Evolutionary conservation across 805 yeast genomes (phyloP).

Genomic region (Monosporozyma solicola): DNA sequence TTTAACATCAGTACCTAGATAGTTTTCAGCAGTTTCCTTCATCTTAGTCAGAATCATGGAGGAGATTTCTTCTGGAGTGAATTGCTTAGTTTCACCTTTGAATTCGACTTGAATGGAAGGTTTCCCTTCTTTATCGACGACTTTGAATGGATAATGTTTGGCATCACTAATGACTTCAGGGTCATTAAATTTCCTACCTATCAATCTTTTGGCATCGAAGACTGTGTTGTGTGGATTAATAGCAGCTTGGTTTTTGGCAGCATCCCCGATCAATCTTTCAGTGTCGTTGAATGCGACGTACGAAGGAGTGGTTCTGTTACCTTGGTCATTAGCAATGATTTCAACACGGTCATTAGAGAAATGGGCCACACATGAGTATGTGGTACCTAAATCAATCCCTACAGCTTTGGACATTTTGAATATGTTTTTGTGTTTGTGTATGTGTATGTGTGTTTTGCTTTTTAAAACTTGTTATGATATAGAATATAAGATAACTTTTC

Average conservation of each 20-base stretch:
- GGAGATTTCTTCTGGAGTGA: slow-evolving; percentile 91
- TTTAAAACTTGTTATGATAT: background rate
- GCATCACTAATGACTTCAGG: slow-evolving; percentile 69
- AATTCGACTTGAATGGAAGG: slow-evolving; percentile 76
- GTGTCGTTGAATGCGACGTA: slow-evolving; percentile 90
- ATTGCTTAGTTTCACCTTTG: slow-evolving; percentile 76
- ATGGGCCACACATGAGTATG: slow-evolving; percentile 94
- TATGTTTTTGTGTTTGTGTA: background rate
- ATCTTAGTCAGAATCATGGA: slow-evolving; percentile 86
- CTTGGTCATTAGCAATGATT: slow-evolving; percentile 95
- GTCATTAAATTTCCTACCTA: slow-evolving; percentile 81
- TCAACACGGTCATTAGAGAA: slow-evolving; percentile 88
- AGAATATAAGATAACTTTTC: too few relatives aligned
- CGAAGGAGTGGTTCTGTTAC: slow-evolving; percentile 96
- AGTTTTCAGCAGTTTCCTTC: slow-evolving; percentile 88
- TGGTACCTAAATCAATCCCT: slow-evolving; percentile 80
- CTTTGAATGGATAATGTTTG: slow-evolving; percentile 81
- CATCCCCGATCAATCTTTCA: slow-evolving; percentile 92
- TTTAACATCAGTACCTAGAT: slow-evolving; percentile 68
- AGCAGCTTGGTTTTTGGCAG: slow-evolving; percentile 96
- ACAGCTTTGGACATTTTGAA: slow-evolving; percentile 39
- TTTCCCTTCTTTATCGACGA: slow-evolving; percentile 62
- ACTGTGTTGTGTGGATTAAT: slow-evolving; percentile 88
- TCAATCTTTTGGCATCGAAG: slow-evolving; percentile 85
- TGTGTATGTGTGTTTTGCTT: background rate